A percentile compares a stretch with the other conserved stretches of the same genome.
These are phyloP conservation scores for Colletotrichum graminicola DNA, from an alignment of 2,329 filamentous ascomycete genomes.

Conservation along the genomic window DNA sequence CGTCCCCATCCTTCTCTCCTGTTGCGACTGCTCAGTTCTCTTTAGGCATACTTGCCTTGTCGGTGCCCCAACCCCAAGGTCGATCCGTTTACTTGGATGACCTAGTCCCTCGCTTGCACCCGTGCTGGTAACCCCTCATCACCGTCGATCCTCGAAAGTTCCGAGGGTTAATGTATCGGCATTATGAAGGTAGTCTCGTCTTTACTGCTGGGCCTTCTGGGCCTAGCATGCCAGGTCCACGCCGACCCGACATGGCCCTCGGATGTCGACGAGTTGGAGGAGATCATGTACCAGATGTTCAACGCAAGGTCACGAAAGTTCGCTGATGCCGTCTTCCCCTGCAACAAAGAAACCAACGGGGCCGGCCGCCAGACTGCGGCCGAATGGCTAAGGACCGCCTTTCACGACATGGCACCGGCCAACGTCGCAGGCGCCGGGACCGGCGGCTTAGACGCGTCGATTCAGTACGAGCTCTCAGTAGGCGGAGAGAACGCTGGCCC, in stretches of 20 bases:
- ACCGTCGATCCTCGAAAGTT: not conserved
- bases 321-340: slow-evolving; percentile 68
- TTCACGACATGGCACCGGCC: slow-evolving; percentile 72
- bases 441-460: slow-evolving; percentile 70
- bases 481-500: slow-evolving; percentile 68
- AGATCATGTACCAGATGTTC: slow-evolving; percentile 71
- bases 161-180: not conserved
- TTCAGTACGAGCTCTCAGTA: slow-evolving; percentile 68
- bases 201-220: slow-evolving; percentile 52
- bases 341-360: slow-evolving; percentile 64
- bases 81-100: not conserved
- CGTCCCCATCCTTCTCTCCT: not conserved
- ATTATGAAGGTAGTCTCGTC: slow-evolving; percentile 49
- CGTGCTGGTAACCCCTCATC: not conserved
- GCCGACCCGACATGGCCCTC: slow-evolving; percentile 73
- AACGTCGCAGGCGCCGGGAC: slow-evolving; percentile 57
- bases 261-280: slow-evolving; percentile 70
- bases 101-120: slow-evolving; percentile 22
- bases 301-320: slow-evolving; percentile 68
- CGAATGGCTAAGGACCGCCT: slow-evolving; percentile 72
- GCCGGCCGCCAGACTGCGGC: slow-evolving; percentile 69
- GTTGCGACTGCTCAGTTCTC: slow-evolving; percentile 12
- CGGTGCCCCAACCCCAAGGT: not conserved
- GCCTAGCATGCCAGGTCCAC: slow-evolving; percentile 50
- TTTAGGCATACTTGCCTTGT: not conserved